Base-by-base conservation (phyloP, 2,329 filamentous ascomycete species). In the Xylaria hypoxylon region DNA sequence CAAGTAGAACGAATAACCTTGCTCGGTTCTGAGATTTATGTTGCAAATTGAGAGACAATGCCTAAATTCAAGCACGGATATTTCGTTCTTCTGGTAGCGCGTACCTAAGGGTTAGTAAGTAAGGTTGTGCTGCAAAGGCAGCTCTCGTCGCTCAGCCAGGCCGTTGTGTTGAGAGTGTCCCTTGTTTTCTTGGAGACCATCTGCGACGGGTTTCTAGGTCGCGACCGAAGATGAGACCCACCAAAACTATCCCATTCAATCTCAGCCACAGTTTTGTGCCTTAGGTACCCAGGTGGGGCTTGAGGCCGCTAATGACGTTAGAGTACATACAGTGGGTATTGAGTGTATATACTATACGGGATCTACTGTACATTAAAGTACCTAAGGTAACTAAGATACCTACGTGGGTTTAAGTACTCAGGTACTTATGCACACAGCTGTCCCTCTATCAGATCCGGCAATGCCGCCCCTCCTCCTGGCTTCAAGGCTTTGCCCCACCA, bases 81-180 rank as follows among this genome's bases (percentile, higher is more conserved):
- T 11, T 1, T 51, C 4, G 48, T 50, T 26, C 17, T 51, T 17
- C n/a, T 68, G 62, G 64, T 72, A 59, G 61, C 47, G 61, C 47
- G 55, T 70, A 59, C 65, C 68, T 72, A 47, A 59, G 24, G 59
- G 62, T 70, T 71, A 68, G 67, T 68, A 64, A 59, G 45, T 19
- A 11, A 24, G 13, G 52, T 53, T n/a, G 58, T 65, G 70, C 69
- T 63, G 68, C 68, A 45, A 64, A 66, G 59, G 70, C 68, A 70
- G 69, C 68, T 57, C 33, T 63, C 4, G 60, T 45, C 24, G 61
- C 24, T 52, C 26, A 19, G 22, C 28, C 10, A 28, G 4, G 47
- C 31, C 44, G 53, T 56, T 62, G 48, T 60, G 59, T 40, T 62
- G 44, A 59, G 38, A 13, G 5, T 11, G 40, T 59, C 55, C 47